Percentiles rank a stretch among this genome's conserved stretches.
Conservation (phyloP, 1,284 basidiomycete genomes). For the Cutaneotrichosporon sp. region DNA sequence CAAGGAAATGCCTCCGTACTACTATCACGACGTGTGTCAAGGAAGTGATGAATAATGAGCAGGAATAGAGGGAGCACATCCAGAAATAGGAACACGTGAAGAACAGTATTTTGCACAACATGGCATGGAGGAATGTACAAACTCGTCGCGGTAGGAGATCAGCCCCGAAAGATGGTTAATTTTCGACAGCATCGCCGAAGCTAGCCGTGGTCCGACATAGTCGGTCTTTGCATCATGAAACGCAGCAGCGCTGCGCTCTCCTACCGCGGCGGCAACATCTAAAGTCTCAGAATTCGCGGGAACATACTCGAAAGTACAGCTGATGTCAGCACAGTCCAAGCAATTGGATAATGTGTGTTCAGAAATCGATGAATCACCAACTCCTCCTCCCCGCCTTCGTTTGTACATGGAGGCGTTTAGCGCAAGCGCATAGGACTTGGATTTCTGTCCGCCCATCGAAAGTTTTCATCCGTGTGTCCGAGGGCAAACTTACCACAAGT, state of each 20-base stretch:
- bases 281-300: no score
- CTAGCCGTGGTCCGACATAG: constrained; percentile 46
- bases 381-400: constrained; percentile 41
- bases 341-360: constrained; percentile 9
- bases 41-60: no score
- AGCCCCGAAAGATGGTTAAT: constrained; percentile 99
- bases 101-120: not conserved
- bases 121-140: not conserved
- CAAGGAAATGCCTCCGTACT: no score
- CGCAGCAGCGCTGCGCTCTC: not conserved
- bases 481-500: not conserved
- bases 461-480: constrained; percentile 31
- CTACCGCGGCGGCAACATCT: not conserved
- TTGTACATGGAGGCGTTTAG: constrained; percentile 47
- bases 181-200: constrained; percentile 66
- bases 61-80: no score
- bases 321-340: no score
- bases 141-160: constrained; percentile 39
- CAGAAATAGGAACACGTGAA: no score
- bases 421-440: constrained; percentile 27
- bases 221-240: constrained; percentile 71
- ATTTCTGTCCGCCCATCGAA: constrained; percentile 46
- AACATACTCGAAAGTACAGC: no score
- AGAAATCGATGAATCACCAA: constrained; percentile 45
- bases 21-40: no score